These are phyloP conservation scores for Arthrocladium fulminans DNA, from an alignment of 2,329 filamentous ascomycete species.

Conservation along the genomic window DNA sequence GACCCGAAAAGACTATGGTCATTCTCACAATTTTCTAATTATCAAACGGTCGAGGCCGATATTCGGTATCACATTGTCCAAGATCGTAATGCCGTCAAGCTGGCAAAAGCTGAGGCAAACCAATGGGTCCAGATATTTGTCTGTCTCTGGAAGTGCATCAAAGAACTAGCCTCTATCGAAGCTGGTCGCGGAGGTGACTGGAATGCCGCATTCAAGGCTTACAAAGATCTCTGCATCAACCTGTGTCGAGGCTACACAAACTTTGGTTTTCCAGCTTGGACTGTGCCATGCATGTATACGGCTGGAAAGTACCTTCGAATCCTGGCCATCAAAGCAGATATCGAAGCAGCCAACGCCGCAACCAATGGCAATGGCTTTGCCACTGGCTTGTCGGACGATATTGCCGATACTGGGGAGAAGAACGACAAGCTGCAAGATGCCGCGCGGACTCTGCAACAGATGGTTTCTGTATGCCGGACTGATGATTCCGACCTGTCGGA, in stretches of 20 bases:
- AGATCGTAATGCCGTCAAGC: constrained; percentile 45
- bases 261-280: constrained; percentile 75
- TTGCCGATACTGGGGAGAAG: constrained; percentile 65
- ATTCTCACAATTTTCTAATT: constrained; percentile 64
- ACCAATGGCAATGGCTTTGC: constrained; percentile 37
- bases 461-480: constrained; percentile 81
- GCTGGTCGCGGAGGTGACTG: constrained; percentile 54
- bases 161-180: constrained; percentile 60
- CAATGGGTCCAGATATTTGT: constrained; percentile 84
- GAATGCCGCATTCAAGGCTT: constrained; percentile 74
- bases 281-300: constrained; percentile 80
- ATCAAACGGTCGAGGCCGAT: constrained; percentile 56
- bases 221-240: constrained; percentile 73
- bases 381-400: constrained; percentile 64
- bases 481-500: constrained; percentile 61
- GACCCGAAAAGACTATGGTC: constrained; percentile 58
- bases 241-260: constrained; percentile 75
- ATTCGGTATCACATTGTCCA: constrained; percentile 63
- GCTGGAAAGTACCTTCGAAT: constrained; percentile 76
- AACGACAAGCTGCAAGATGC: constrained; percentile 85
- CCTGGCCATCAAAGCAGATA: constrained; percentile 86
- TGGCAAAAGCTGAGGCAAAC: constrained; percentile 59
- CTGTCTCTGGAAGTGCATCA: constrained; percentile 73
- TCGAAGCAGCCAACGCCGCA: constrained; percentile 48
- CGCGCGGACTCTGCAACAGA: constrained; percentile 78